Evolutionary conservation across 2,329 filamentous ascomycete genomes (phyloP).

Genomic region (Trichoderma atroviride): DNA sequence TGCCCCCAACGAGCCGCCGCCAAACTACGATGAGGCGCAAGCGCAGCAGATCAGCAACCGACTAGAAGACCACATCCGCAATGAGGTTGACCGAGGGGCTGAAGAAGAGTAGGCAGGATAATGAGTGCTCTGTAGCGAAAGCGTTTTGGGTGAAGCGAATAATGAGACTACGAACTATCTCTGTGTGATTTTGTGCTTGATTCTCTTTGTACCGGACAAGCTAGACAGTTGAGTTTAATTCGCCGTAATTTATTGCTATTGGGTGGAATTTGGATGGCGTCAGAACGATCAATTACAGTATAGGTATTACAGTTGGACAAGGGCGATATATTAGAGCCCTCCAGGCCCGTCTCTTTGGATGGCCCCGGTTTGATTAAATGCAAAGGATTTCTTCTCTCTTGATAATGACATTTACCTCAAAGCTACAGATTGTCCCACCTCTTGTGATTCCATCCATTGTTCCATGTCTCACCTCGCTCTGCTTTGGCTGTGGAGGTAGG

Average conservation of each 20-base stretch:
- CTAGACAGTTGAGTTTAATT: not conserved
- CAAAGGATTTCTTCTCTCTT: not conserved
- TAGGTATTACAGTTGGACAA: conserved; percentile 4
- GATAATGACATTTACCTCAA: not conserved
- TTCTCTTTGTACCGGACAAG: conserved; percentile 15
- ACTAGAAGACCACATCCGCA: conserved; percentile 71
- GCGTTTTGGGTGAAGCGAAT: conserved; percentile 12
- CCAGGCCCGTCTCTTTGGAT: not conserved
- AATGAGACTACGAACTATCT: conserved; percentile 23
- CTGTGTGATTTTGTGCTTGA: conserved; percentile 18
- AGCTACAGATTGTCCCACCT: not conserved
- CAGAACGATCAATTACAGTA: not conserved
- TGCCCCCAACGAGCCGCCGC: conserved; percentile 75
- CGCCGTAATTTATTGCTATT: conserved; percentile 24
- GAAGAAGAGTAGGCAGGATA: conserved; percentile 22
- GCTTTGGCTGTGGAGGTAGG: conserved; percentile 7
- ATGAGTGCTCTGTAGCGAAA: conserved; percentile 22
- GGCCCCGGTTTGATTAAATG: conserved; percentile 12
- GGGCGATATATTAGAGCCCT: conserved; percentile 16
- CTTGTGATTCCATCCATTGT: not conserved
- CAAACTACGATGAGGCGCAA: conserved; percentile 90
- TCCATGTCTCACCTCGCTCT: not conserved
- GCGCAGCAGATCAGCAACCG: conserved; percentile 63
- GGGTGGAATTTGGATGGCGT: conserved; percentile 20
- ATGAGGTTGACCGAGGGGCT: conserved; percentile 66